These are phyloP conservation scores for Zostera marina DNA, from an alignment of 116 monocot species.

Conservation along the genomic window DNA sequence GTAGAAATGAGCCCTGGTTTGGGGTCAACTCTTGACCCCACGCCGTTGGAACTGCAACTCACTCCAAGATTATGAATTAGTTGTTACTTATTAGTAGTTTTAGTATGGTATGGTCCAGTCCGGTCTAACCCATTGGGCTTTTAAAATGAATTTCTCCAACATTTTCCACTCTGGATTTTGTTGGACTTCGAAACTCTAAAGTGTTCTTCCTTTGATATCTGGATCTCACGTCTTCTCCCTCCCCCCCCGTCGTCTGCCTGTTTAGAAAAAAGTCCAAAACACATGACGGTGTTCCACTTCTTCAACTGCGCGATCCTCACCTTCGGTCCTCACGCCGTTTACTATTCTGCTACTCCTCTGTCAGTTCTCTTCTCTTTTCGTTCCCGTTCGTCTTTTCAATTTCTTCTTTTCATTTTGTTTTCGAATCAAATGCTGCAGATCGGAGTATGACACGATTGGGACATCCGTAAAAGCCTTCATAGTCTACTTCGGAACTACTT, in stretches of 20 bases:
- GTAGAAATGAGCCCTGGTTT: conserved; percentile 14
- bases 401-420: not conserved
- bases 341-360: conserved; percentile 94
- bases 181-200: too few species aligned
- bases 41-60: conserved; percentile 5
- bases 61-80: not conserved
- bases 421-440: conserved; percentile 19
- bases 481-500: conserved; percentile 82
- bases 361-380: conserved; percentile 11
- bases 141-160: too few species aligned
- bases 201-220: too few species aligned
- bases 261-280: too few species aligned
- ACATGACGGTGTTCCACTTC: conserved; percentile 97
- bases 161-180: too few species aligned
- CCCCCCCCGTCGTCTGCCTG: too few species aligned
- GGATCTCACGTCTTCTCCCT: too few species aligned
- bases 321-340: conserved; percentile 97
- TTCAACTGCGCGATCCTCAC: conserved; percentile 91
- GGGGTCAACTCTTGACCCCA: conserved; percentile 11
- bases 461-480: conserved; percentile 76
- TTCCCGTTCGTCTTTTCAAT: not conserved
- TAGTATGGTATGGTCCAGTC: too few species aligned
- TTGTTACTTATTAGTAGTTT: too few species aligned
- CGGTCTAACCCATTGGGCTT: too few species aligned
- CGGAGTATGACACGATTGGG: conserved; percentile 91